Evolutionary conservation across 2,329 filamentous ascomycete species (phyloP).

Genomic region (Domatiomyces catenatus): DNA sequence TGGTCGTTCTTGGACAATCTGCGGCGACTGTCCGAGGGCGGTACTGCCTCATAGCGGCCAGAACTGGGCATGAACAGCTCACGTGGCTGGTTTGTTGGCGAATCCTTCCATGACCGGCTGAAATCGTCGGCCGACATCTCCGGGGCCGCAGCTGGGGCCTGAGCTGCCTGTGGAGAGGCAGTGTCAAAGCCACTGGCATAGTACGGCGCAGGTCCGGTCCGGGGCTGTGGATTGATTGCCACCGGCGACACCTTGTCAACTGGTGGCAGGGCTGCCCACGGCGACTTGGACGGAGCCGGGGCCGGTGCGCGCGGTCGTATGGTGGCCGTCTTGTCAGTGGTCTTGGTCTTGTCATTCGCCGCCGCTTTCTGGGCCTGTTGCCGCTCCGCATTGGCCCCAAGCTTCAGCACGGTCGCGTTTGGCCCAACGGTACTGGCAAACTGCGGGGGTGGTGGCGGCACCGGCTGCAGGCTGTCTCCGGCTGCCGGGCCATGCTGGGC

Average conservation of each 20-base stretch:
- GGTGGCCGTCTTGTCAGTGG: slow-evolving; percentile 36
- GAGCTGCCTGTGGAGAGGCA: slow-evolving; percentile 37
- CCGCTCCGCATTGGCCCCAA: slow-evolving; percentile 32
- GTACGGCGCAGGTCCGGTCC: slow-evolving; percentile 19
- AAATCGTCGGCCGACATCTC: slow-evolving; percentile 94
- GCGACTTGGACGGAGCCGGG: slow-evolving; percentile 65
- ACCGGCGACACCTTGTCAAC: slow-evolving; percentile 66
- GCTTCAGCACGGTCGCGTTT: slow-evolving; percentile 34
- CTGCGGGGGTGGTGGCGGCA: slow-evolving; percentile 20
- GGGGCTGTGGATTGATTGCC: slow-evolving; percentile 38
- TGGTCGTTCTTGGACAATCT: slow-evolving; percentile 52
- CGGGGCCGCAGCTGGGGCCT: slow-evolving; percentile 48
- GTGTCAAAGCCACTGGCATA: slow-evolving; percentile 38
- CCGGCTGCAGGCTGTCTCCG: neutral
- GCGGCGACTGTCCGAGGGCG: slow-evolving; percentile 48
- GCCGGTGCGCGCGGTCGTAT: slow-evolving; percentile 23
- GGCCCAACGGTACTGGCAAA: slow-evolving; percentile 32
- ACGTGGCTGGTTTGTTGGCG: slow-evolving; percentile 44
- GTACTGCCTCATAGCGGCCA: slow-evolving; percentile 76
- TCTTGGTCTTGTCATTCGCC: slow-evolving; percentile 20
- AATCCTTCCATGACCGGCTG: slow-evolving; percentile 69
- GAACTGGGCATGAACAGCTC: slow-evolving; percentile 94
- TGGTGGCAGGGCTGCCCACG: slow-evolving; percentile 76
- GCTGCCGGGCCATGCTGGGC: slow-evolving; percentile 17
- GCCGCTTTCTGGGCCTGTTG: slow-evolving; percentile 29